phyloP scores from a whole-genome alignment of 2,329 filamentous ascomycete genomes.

The Phialophora macrospora region DNA sequence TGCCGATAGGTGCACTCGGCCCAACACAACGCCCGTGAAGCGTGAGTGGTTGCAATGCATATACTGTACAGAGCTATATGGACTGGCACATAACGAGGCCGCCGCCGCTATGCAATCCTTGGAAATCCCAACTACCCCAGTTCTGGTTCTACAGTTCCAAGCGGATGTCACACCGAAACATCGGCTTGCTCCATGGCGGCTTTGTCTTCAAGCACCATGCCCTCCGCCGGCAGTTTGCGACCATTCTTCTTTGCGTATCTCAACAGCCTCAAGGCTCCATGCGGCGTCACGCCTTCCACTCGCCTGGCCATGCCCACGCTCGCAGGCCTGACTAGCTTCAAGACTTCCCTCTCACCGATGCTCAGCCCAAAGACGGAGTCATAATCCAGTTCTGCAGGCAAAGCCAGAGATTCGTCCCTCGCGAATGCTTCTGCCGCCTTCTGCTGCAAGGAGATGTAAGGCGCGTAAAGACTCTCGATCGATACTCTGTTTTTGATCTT shows the following conservation, averaged over 20 bases:
- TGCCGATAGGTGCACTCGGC: not conserved
- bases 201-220: not conserved
- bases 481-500: slow-evolving; percentile 71
- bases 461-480: slow-evolving; percentile 84
- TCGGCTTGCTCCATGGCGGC: not conserved
- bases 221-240: slow-evolving; percentile 5
- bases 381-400: slow-evolving; percentile 81
- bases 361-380: slow-evolving; percentile 73
- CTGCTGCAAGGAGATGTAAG: slow-evolving; percentile 77
- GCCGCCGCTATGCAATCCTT: slow-evolving; percentile 9
- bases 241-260: slow-evolving; percentile 47
- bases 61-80: not conserved
- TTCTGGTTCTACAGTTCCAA: not conserved
- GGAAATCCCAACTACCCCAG: not conserved
- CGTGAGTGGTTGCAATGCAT: not conserved
- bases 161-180: not conserved
- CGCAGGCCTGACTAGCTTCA: slow-evolving; percentile 75
- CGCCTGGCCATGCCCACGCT: slow-evolving; percentile 86
- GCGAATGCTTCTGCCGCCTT: slow-evolving; percentile 69
- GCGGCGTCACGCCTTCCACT: slow-evolving; percentile 72
- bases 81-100: not conserved
- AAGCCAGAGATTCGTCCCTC: slow-evolving; percentile 73
- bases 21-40: not conserved
- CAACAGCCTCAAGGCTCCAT: slow-evolving; percentile 51
- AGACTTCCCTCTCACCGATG: slow-evolving; percentile 73